Evolutionary conservation across 345 rosid species (phyloP).

Genomic region (Pugionium cornutum): DNA sequence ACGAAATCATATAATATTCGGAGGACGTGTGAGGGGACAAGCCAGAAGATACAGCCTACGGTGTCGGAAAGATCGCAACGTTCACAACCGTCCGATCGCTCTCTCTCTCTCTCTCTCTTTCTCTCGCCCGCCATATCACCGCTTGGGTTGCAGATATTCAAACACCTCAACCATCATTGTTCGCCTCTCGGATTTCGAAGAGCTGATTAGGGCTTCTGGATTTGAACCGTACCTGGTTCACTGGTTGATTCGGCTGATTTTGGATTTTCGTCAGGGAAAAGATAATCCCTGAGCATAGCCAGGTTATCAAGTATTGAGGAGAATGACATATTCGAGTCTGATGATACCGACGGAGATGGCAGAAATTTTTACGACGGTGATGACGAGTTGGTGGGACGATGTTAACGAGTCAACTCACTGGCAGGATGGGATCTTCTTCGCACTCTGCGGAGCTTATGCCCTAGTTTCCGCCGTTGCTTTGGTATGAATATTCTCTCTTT

Average conservation of each 20-base stretch:
- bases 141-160: constrained; percentile 31
- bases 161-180: constrained; percentile 15
- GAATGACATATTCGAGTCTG: constrained; percentile 17
- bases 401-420: constrained; percentile 76
- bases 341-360: constrained; percentile 36
- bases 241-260: constrained; percentile 22
- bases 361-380: constrained; percentile 11
- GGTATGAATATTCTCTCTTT: constrained; percentile 37
- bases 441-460: constrained; percentile 57
- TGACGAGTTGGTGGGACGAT: constrained; percentile 77
- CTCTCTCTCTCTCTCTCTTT: no score
- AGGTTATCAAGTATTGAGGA: not conserved
- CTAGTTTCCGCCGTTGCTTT: constrained; percentile 63
- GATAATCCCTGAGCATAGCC: no score
- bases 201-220: constrained; percentile 21
- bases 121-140: constrained; percentile 1
- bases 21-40: no score
- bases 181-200: constrained; percentile 19
- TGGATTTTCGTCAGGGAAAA: not conserved
- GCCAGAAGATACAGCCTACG: no score
- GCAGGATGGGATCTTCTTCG: constrained; percentile 91
- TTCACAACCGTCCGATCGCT: no score
- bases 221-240: not conserved
- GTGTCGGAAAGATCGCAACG: no score
- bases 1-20: no score